phyloP scores from a whole-genome alignment of 176 grass and related monocot species.

The Thalia dealbata region DNA sequence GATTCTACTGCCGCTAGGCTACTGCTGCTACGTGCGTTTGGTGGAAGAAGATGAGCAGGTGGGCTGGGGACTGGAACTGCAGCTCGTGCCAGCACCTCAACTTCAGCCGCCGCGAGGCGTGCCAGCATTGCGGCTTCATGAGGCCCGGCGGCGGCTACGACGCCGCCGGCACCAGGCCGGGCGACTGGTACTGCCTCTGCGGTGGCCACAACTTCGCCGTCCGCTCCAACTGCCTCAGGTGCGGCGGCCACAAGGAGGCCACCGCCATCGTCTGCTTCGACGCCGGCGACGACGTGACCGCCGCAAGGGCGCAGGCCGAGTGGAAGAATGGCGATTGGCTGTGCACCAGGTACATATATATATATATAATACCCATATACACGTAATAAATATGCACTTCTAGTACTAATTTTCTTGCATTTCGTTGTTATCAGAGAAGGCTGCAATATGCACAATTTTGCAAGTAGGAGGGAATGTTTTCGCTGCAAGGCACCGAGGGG shows the following conservation, averaged over 20 bases:
- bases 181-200: conserved; percentile 91
- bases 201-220: conserved; percentile 95
- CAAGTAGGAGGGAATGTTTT: conserved; percentile 4
- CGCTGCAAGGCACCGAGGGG: conserved; percentile 5
- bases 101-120: conserved; percentile 87
- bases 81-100: conserved; percentile 82
- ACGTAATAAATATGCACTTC: too few relatives aligned
- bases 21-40: background rate
- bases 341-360: conserved; percentile 57
- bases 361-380: too few relatives aligned
- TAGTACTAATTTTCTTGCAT: background rate
- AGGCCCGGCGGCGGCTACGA: conserved; percentile 34
- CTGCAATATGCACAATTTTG: conserved; percentile 8
- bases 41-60: conserved; percentile 53
- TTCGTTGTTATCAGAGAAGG: background rate
- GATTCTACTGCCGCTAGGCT: too few relatives aligned
- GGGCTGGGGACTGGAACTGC: conserved; percentile 89
- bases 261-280: conserved; percentile 45
- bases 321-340: conserved; percentile 99
- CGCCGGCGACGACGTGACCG: conserved; percentile 37
- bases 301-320: conserved; percentile 38
- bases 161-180: conserved; percentile 60
- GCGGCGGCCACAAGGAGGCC: conserved; percentile 77
- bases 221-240: conserved; percentile 90
- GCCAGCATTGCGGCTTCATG: conserved; percentile 71